Base-by-base conservation (phyloP, 2,329 filamentous ascomycete species). In the Periconia sp. region DNA sequence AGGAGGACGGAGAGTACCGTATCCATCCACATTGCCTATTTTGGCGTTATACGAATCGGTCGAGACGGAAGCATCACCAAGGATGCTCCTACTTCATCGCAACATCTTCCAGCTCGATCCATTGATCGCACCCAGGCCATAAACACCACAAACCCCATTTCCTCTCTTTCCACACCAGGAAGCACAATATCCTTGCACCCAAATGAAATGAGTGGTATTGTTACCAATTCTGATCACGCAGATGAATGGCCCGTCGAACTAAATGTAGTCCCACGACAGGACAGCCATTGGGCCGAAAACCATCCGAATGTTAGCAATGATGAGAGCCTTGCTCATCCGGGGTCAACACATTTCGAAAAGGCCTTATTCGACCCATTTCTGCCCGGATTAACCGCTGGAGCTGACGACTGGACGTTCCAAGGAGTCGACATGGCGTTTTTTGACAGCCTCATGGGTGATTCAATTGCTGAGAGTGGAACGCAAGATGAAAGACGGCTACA, bases 41-140 rank as follows among this genome's bases (percentile, higher is more conserved):
- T 71, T 54, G 68, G 70, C 9, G 63, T 62, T 20, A 63, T 74
- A 49, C 68, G 58, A 17, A 71, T 74, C 53, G 54, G 61, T 1
- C 62, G 60, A 13, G 58, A 62, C n/a, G 58, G 60, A 11, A 52
- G 49, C 3, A 59, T 57, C n/a, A 44, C 57, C 50, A 27, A 69
- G 58, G n/a, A 37, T 70, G 62, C 41, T 60, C 52, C 30, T 63
- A 59, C 43, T 42, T 20, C 9, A 53, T 33, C 40, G 27, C 40
- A 40, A 47, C 15, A 20, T 45, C 45, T 6, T 31, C 13, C 46
- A 41, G 17, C 15, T 6, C 6, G 15, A 37, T 11, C 5, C 10
- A 37, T 6, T 11, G 13, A 27, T 27, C 23, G 5, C 23, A 27
- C 23, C 5, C 33, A 37, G 33, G 6, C 33, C 15, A n/a, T 11